These are phyloP conservation scores for Xylariaceae sp. DNA, from an alignment of 2,329 filamentous ascomycete species.

Conservation along the genomic window DNA sequence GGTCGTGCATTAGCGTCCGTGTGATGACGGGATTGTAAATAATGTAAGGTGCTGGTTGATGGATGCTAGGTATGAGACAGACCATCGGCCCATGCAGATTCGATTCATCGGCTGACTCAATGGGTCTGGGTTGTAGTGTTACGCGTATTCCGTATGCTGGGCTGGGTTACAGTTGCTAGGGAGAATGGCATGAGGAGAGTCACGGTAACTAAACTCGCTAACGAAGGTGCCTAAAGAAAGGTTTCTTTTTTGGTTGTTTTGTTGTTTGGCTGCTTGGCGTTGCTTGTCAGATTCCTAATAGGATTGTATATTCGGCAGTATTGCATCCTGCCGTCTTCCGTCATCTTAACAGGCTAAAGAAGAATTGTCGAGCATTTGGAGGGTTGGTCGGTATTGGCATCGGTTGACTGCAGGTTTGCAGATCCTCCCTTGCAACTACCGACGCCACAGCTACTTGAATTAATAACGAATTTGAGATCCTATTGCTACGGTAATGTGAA, in stretches of 20 bases:
- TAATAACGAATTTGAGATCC: neutral
- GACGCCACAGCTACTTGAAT: constrained; percentile 4
- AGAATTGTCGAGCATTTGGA: no score
- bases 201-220: neutral
- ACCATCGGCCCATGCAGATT: neutral
- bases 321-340: neutral
- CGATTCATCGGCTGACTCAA: neutral
- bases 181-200: neutral
- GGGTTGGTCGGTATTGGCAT: no score
- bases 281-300: neutral
- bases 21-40: neutral
- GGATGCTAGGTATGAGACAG: no score
- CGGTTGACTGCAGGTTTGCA: constrained; percentile 12
- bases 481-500: no score
- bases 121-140: neutral
- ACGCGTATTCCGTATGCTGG: no score
- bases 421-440: constrained; percentile 16
- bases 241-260: neutral
- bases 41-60: neutral
- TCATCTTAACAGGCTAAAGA: neutral
- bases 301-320: no score
- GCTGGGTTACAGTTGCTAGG: neutral
- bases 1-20: constrained; percentile 15
- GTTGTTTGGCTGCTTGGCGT: neutral
- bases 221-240: no score